A percentile compares a stretch with the other conserved stretches of the same genome.
These are phyloP conservation scores for Nicotiana rustica DNA, from an alignment of 305 asterid species.

Conservation along the genomic window DNA sequence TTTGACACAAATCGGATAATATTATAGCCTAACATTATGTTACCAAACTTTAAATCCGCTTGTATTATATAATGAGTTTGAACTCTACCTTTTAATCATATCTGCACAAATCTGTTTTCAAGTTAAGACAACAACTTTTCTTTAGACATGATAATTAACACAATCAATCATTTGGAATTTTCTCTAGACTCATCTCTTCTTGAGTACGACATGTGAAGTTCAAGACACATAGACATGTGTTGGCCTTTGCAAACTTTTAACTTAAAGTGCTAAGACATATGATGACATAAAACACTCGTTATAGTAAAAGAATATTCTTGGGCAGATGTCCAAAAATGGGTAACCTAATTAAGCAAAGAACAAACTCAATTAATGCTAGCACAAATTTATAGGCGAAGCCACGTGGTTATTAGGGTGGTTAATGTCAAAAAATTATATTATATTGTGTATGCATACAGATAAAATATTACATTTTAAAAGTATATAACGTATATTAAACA, in stretches of 20 bases:
- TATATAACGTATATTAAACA: no score
- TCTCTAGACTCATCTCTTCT: neutral
- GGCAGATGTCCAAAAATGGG: constrained; percentile 27
- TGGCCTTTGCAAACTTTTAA: neutral
- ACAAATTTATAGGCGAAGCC: neutral
- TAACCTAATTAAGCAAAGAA: constrained; percentile 26
- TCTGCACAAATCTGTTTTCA: neutral
- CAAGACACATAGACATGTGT: constrained; percentile 29
- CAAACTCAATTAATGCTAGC: neutral
- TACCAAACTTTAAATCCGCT: no score
- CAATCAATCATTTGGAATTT: constrained; percentile 5
- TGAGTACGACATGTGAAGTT: constrained; percentile 27
- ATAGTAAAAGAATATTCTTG: constrained; percentile 14
- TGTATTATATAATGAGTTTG: no score
- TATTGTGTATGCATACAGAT: no score
- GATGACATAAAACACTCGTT: neutral
- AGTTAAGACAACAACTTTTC: neutral
- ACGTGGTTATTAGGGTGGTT: no score
- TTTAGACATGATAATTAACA: no score
- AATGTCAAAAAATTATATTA: no score
- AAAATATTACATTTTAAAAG: no score
- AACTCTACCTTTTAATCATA: neutral
- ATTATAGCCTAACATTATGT: no score
- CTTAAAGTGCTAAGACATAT: neutral
- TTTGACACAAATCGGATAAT: no score